These are phyloP conservation scores for Spergularia marina DNA, from an alignment of 148 eudicot genomes.

Conservation along the genomic window DNA sequence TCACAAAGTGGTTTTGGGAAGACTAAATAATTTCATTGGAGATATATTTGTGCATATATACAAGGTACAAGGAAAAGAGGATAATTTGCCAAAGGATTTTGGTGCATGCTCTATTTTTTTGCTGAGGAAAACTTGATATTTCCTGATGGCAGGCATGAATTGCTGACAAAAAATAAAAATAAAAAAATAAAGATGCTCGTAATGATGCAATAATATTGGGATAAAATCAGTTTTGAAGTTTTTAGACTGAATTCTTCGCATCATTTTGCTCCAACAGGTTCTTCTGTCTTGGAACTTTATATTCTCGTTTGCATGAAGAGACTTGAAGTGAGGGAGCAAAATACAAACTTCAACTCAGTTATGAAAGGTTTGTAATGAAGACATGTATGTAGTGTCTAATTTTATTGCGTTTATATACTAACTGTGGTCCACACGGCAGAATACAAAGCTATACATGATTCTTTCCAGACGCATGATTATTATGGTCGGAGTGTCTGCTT, in stretches of 20 bases:
- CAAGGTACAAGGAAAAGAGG: background rate
- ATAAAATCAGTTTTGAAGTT: no score
- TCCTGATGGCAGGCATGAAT: no score
- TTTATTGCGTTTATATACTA: background rate
- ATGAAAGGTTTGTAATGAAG: slow-evolving; percentile 66
- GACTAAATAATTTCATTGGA: background rate
- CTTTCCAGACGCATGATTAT: slow-evolving; percentile 71
- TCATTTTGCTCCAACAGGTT: slow-evolving; percentile 48
- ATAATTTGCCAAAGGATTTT: no score
- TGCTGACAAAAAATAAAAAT: no score
- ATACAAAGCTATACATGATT: slow-evolving; percentile 73
- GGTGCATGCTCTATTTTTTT: background rate
- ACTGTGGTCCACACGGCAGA: slow-evolving; percentile 43
- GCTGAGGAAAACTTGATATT: no score
- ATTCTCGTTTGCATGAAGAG: slow-evolving; percentile 89
- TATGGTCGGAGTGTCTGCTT: slow-evolving; percentile 69
- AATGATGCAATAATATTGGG: no score
- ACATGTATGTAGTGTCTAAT: background rate
- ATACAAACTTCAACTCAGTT: slow-evolving; percentile 70
- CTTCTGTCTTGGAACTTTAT: slow-evolving; percentile 78
- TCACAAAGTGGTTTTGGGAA: background rate
- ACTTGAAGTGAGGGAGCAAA: slow-evolving; percentile 78
- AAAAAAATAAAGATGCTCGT: no score
- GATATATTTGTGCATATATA: background rate
- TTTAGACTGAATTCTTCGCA: background rate